These are phyloP conservation scores for Hygrophoropsis aurantiaca DNA, from an alignment of 768 basidiomycete species.

Conservation along the genomic window DNA sequence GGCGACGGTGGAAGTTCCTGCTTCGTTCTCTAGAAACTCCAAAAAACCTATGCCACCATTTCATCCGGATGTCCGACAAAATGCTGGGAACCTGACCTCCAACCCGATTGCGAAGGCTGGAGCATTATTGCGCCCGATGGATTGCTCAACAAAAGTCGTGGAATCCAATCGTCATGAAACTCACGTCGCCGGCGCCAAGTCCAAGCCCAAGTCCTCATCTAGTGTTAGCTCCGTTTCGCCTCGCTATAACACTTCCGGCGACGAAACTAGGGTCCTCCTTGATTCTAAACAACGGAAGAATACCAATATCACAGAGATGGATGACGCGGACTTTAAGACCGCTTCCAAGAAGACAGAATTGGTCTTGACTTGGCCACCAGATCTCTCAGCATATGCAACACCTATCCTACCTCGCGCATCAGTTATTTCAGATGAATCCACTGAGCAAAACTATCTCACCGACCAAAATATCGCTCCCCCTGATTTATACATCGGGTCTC, in stretches of 20 bases:
- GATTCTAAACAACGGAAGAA: conserved; percentile 27
- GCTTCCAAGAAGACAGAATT: conserved; percentile 2
- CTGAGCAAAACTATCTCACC: neutral
- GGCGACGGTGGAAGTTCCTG: conserved; percentile 11
- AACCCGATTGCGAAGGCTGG: neutral
- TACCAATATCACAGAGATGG: conserved; percentile 25
- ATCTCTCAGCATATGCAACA: neutral
- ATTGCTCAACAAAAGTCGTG: no score
- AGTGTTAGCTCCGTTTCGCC: neutral
- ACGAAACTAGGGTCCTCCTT: no score
- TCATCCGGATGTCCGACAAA: neutral
- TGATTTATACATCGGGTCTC: conserved; percentile 13
- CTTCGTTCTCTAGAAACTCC: neutral
- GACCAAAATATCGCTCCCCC: conserved; percentile 7
- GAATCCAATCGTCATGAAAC: neutral
- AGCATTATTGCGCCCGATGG: neutral
- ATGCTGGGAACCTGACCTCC: no score
- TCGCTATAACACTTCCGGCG: no score
- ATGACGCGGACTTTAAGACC: conserved; percentile 18
- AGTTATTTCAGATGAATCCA: no score
- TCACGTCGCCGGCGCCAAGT: conserved; percentile 3
- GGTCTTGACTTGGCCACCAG: conserved; percentile 26
- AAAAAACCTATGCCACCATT: neutral
- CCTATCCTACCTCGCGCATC: no score
- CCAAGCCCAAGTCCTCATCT: neutral